phyloP scores from a whole-genome alignment of 2,329 filamentous ascomycete species.

The Fusarium circinatum region DNA sequence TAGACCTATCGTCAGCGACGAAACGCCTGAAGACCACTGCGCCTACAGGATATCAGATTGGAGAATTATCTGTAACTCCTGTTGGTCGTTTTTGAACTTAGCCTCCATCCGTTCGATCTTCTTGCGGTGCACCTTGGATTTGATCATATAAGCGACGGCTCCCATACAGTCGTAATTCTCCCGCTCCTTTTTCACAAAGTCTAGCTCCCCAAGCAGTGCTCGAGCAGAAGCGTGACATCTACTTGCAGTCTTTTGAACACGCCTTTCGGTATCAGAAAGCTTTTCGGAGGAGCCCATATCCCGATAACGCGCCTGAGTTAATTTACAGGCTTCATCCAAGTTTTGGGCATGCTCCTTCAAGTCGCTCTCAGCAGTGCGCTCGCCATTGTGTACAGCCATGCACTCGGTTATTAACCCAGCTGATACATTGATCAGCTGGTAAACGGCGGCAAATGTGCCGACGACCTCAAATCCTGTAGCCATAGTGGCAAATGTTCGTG shows the following conservation, averaged over 20 bases:
- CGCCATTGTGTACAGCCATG: constrained; percentile 2
- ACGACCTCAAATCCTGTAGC: neutral
- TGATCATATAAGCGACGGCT: neutral
- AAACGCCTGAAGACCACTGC: neutral
- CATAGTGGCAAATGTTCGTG: neutral
- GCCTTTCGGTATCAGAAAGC: neutral
- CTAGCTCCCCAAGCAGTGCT: neutral
- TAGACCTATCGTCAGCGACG: fast-evolving
- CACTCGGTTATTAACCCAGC: neutral
- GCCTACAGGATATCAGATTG: constrained; percentile 1
- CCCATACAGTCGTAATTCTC: neutral
- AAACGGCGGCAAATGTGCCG: neutral
- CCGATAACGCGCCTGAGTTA: neutral
- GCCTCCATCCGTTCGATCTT: constrained; percentile 3
- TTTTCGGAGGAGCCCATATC: fast-evolving
- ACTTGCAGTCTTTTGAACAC: neutral
- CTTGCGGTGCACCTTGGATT: neutral
- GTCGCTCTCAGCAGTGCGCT: neutral
- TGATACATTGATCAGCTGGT: constrained; percentile 11
- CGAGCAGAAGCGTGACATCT: neutral
- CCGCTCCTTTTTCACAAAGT: neutral
- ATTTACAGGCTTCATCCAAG: neutral
- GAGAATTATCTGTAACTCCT: constrained; percentile 7
- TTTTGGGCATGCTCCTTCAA: neutral
- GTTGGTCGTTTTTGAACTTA: neutral